Percentiles rank a stretch among this genome's conserved stretches.
These are phyloP conservation scores for Flaveria robusta DNA, from an alignment of 129 eudicot genomes.

Conservation along the genomic window DNA sequence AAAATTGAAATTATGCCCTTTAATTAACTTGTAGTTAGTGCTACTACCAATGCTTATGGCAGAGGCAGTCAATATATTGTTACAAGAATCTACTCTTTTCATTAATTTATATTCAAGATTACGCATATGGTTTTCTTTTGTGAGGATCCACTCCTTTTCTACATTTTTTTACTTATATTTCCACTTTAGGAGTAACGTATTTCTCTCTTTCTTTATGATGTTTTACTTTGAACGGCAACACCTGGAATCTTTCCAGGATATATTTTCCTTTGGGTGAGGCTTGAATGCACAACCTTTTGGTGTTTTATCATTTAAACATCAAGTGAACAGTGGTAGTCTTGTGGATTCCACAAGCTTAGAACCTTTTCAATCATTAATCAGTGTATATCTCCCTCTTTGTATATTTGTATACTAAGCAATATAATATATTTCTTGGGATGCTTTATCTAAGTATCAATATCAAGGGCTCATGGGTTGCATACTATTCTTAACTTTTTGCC, in stretches of 20 bases:
- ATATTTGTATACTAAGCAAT: neutral
- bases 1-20: neutral
- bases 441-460: constrained; percentile 19
- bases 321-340: constrained; percentile 7
- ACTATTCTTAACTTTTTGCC: constrained; percentile 36
- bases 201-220: neutral
- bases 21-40: neutral
- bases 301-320: neutral
- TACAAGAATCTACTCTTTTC: neutral
- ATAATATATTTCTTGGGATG: constrained; percentile 10
- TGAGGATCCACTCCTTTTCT: neutral
- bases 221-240: too few species aligned
- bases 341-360: constrained; percentile 25
- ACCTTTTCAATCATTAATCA: neutral
- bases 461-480: constrained; percentile 37
- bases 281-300: too few species aligned
- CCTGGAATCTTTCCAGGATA: too few species aligned
- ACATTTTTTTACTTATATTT: neutral
- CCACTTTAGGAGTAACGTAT: neutral
- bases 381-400: neutral
- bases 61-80: neutral
- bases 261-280: too few species aligned
- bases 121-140: neutral
- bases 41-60: neutral
- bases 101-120: neutral